Evolutionary conservation across 1,139 yeast genomes (phyloP), one percentile per base, ranked within the genome.

Genomic region (Hyphopichia khmerensis): DNA sequence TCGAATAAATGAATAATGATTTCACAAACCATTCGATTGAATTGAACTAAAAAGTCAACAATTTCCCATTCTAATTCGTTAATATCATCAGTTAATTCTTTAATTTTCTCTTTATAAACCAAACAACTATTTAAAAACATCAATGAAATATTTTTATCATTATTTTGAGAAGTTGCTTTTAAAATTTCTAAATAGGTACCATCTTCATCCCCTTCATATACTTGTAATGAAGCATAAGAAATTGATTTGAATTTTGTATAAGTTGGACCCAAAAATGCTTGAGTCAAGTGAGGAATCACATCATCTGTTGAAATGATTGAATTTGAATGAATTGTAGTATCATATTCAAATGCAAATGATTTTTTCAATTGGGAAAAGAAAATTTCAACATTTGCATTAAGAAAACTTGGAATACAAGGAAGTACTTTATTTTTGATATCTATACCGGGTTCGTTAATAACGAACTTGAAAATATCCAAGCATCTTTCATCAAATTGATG

Each of bases 391-490:
- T 40, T 16, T n/a, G 47, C 46, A 16, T 48, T 40, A 3, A 59
- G 24, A 23, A 53, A 50, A 3, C 48, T 36, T 1, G 64, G 59
- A 15, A 60, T 45, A 39, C 65, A 58, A 8, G 41, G 39, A 35
- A 60, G 44, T 13, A 53, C 43, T 36, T 51, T 52, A 29, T 45
- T 41, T 23, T 48, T 42, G n/a, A 43, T 42, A 6, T 40, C 33
- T 11, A 40, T 46, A 7, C 42, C 41, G 15, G 44, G 42, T 19
- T 48, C 43, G 9, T 37, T 36, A 19, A 49, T 48, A 4, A 52
- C 40, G 39, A 52, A 60, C 34, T 45, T 52, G 16, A 60, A 40
- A 4, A 59, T 40, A 36, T 56, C 56, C 26, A 44, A 43, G 14
- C 52, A 41, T 15, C 50, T 54, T 9, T 43, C 43, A 39, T 57